phyloP scores from a whole-genome alignment of 2,329 filamentous ascomycete genomes.

The Periconia macrospinosa region DNA sequence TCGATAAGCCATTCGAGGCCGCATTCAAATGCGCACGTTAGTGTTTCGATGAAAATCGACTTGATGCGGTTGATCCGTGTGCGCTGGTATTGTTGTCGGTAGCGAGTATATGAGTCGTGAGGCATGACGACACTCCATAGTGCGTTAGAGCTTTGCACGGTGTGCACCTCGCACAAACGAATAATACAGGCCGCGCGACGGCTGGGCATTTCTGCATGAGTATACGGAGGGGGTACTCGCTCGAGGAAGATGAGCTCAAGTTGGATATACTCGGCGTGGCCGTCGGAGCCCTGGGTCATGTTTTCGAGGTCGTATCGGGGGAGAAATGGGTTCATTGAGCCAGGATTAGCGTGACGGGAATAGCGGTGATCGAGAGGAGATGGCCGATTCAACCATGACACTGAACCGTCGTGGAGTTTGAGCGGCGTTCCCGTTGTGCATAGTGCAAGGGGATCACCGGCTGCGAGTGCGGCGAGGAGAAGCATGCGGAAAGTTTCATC shows the following conservation, averaged over 20 bases:
- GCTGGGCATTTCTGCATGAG: too few species aligned
- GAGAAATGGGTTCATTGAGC: constrained; percentile 4
- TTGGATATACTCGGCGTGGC: constrained; percentile 43
- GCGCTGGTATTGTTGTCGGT: constrained; percentile 16
- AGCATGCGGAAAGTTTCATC: constrained; percentile 47
- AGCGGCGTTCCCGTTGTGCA: constrained; percentile 40
- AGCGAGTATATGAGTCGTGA: constrained; percentile 7
- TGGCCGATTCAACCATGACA: constrained; percentile 38
- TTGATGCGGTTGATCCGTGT: constrained; percentile 40
- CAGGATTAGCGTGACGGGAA: background rate
- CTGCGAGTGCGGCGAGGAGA: constrained; percentile 44
- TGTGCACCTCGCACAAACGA: constrained; percentile 33
- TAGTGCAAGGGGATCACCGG: constrained; percentile 45
- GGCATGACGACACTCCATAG: constrained; percentile 19
- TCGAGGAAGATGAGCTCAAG: constrained; percentile 46
- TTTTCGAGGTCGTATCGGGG: constrained; percentile 3
- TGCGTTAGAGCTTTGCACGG: constrained; percentile 17
- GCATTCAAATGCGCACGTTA: constrained; percentile 45
- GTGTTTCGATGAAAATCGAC: constrained; percentile 47
- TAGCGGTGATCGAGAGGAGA: constrained; percentile 23
- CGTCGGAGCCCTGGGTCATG: constrained; percentile 34
- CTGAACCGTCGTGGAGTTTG: constrained; percentile 33
- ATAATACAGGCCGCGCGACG: constrained; percentile 42
- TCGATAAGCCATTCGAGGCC: constrained; percentile 45
- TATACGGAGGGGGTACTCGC: constrained; percentile 23